These are phyloP conservation scores for Spergularia bocconei DNA, from an alignment of 148 eudicot species.

Conservation along the genomic window DNA sequence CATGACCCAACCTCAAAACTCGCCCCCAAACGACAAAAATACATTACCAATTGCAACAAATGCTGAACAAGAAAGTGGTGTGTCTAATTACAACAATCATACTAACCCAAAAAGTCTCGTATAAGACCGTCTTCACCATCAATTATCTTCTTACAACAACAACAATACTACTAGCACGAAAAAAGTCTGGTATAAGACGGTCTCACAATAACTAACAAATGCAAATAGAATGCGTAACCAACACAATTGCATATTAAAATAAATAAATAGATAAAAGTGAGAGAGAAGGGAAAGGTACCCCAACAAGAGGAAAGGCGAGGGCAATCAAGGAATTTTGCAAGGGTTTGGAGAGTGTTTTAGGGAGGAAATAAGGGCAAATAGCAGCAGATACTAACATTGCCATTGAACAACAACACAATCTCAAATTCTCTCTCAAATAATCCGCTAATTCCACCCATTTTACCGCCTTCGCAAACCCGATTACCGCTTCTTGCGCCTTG, in stretches of 20 bases:
- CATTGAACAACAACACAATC: slow-evolving; percentile 71
- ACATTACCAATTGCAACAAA: background rate
- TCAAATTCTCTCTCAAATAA: slow-evolving; percentile 72
- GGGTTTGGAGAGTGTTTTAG: slow-evolving; percentile 45
- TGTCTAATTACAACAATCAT: too few species aligned
- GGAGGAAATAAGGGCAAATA: slow-evolving; percentile 63
- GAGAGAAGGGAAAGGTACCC: slow-evolving; percentile 42
- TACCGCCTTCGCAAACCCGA: slow-evolving; percentile 54
- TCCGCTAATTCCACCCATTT: slow-evolving; percentile 75
- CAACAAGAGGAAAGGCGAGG: slow-evolving; percentile 87
- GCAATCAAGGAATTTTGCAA: slow-evolving; percentile 55
- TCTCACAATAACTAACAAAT: background rate
- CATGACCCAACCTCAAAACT: too few species aligned
- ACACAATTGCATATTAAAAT: background rate
- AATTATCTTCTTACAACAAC: too few species aligned
- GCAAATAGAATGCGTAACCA: background rate
- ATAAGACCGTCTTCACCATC: too few species aligned
- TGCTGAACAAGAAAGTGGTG: background rate
- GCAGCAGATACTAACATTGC: slow-evolving; percentile 67
- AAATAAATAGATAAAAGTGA: background rate
- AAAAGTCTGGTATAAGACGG: too few species aligned
- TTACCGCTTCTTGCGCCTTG: slow-evolving; percentile 51
- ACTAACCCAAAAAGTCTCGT: too few species aligned
- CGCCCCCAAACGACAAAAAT: too few species aligned
- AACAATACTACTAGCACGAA: too few species aligned